Evolutionary conservation across 108 stramenopile species (phyloP), one percentile per base, ranked within the genome.

Genomic region (Cyclotella cryptica): DNA sequence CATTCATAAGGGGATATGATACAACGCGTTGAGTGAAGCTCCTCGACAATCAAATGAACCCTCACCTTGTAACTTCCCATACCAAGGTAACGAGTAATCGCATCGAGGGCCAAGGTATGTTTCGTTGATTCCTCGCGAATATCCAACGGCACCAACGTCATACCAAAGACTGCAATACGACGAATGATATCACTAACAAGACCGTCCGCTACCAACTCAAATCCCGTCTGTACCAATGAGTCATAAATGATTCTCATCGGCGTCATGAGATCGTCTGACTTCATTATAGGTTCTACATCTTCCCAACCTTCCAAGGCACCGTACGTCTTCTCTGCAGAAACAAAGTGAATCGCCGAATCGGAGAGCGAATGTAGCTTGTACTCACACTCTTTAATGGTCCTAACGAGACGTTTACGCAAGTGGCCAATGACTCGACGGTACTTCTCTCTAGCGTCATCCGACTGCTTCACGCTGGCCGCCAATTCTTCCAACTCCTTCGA

Each of bases 81-180:
- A 3, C 97, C 98, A 44, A 98, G 78, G 75, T 92, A 87, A 51
- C 90, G 86, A 10, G 97, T 98, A 65, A 99, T 94, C 10, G 97
- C 95, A 79, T 98, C 98, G 66, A 99, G 71, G 12, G 96, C 97
- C 69, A 88, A 72, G 1, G 92, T 93, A 78, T 99, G 98, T 52
- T 85, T 85, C 53, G 92, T 93, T 22, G 93, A 94, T 72, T 99
- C 98, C 78, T 99, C 97, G 17, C 98, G 96, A 27, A 99, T 92
- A 78, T 99, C 98, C 63, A 99, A 83, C 3, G 96, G 97, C 14
- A 96, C 90, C 63, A 99, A 82, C 24, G 93, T 96, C 68, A 96
- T 72, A 9, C 98, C 98, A 82, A 99, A 99, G 24, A 86, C 89
- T 15, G 88, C 74, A 22, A 97, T 66, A 17, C 97, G 84, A 51